A percentile compares a stretch with the other conserved stretches of the same genome.
These are phyloP conservation scores for Edaphochlamys debaryana DNA, from an alignment of 139 green algal species.

Conservation along the genomic window DNA sequence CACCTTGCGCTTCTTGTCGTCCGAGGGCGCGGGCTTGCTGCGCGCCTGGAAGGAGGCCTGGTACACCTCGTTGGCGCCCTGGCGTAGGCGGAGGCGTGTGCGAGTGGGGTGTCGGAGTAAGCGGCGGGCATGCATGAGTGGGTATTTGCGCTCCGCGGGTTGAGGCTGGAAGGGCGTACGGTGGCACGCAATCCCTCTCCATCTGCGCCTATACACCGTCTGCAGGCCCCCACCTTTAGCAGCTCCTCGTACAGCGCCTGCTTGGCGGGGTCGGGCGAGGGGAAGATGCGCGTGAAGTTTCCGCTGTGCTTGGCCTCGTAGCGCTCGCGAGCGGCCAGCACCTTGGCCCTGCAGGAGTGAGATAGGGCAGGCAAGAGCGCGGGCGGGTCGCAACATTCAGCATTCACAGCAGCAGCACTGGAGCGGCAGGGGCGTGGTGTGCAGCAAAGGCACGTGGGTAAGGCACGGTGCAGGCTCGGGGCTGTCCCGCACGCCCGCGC, in stretches of 20 bases:
- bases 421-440: too few species aligned
- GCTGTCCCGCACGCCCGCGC: too few species aligned
- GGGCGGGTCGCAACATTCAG: too few species aligned
- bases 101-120: too few species aligned
- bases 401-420: too few species aligned
- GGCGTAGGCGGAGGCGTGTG: not conserved
- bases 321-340: slow-evolving; percentile 44
- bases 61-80: slow-evolving; percentile 29
- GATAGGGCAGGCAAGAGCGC: too few species aligned
- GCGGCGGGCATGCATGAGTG: too few species aligned
- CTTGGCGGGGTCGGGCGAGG: slow-evolving; percentile 18
- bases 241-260: slow-evolving; percentile 57
- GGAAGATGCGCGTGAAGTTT: slow-evolving; percentile 60
- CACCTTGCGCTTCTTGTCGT: slow-evolving; percentile 36
- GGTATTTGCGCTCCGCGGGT: too few species aligned
- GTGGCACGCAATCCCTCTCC: too few species aligned
- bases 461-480: not conserved
- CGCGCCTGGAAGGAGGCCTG: slow-evolving; percentile 35
- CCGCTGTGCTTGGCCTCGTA: slow-evolving; percentile 57
- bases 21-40: not conserved
- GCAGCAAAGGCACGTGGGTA: not conserved
- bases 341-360: slow-evolving; percentile 31
- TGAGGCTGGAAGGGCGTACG: too few species aligned
- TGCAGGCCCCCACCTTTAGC: slow-evolving; percentile 5
- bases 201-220: too few species aligned